Evolutionary conservation across 352 stramenopile species (phyloP).

Genomic region (Pythium folliculosum): DNA sequence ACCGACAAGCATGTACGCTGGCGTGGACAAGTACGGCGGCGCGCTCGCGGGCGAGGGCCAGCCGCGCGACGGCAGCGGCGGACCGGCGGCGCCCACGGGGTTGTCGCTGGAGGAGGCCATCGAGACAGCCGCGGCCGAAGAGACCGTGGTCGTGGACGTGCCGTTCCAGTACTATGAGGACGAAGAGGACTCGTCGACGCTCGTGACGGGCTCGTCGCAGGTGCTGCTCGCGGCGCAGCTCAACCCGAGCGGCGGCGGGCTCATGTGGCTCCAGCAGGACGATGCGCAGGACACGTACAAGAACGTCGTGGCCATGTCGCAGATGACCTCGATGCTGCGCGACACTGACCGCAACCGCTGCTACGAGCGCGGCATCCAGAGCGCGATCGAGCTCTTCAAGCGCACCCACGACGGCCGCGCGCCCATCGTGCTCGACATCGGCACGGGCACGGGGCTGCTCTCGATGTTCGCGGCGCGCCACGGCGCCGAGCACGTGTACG

Average conservation of each 20-base stretch:
- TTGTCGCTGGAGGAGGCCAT: constrained; percentile 75
- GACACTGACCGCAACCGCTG: constrained; percentile 75
- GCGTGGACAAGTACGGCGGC: constrained; percentile 83
- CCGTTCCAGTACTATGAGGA: constrained; percentile 80
- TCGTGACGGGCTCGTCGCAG: constrained; percentile 62
- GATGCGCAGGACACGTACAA: constrained; percentile 66
- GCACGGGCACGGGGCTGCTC: constrained; percentile 77
- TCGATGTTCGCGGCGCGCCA: constrained; percentile 87
- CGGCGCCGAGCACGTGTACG: constrained; percentile 88
- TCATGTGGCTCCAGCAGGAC: constrained; percentile 83
- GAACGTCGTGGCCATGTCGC: constrained; percentile 84
- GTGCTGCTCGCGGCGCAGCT: constrained; percentile 74
- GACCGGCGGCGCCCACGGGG: constrained; percentile 28
- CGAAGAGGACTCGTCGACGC: constrained; percentile 52
- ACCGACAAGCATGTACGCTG: constrained; percentile 61
- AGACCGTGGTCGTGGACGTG: constrained; percentile 82
- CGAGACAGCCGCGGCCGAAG: constrained; percentile 73
- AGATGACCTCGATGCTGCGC: constrained; percentile 89
- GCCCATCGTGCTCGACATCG: constrained; percentile 82
- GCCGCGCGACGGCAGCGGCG: constrained; percentile 25
- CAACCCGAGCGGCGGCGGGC: constrained; percentile 65
- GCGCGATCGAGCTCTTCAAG: constrained; percentile 59
- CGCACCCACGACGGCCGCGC: constrained; percentile 35
- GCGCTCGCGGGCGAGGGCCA: constrained; percentile 67
- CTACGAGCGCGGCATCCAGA: constrained; percentile 75